Base-by-base conservation (phyloP, 768 basidiomycete species). In the Nevesoporus exiguus region DNA sequence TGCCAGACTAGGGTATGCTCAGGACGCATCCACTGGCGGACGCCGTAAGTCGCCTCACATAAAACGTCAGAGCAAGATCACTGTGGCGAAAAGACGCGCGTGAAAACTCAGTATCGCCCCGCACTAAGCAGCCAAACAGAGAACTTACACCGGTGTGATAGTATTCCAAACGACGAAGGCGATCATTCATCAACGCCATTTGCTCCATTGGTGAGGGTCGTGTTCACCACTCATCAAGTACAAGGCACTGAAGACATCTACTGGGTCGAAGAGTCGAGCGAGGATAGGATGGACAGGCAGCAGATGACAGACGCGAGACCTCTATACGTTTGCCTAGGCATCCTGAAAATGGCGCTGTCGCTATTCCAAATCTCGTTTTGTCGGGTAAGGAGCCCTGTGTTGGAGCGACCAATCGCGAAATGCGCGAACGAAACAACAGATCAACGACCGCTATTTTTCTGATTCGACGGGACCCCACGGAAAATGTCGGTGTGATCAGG, bases 61-160 rank as follows among this genome's bases (percentile, higher is more conserved):
- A 69, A 41, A 68, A 68, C 0, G 67, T 70, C 6, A 60, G 22
- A 7, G 68, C 22, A 42, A 68, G 51, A 21, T 68, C 66, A 22
- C 66, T 68, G 39, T n/a, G n/a, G 14, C 1, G 21, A 47, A 15
- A 31, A 7, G 37, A 27, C 3, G 14, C 25, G 22, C 25, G 39
- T 57, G 42, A 49, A 48, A 47, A 24, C 9, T 17, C 33, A 6
- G 8, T 1, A 30, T 7, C 13, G 13, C 8, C 14, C 21, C 14
- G 2, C 1, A 49, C 9, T n/a, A n/a, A n/a, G n/a, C n/a, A n/a
- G n/a, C n/a, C 24, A 22, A 43, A 11, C 7, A 24, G 24, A 43
- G 17, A 14, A 52, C 67, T 47, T n/a, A 67, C 67, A 69, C 58
- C 13, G 68, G 67, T 29, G 68, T 66, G 19, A 70, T 68, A 14